A percentile compares a stretch with the other conserved stretches of the same genome.
These are phyloP conservation scores for Monilinia aucupariae DNA, from an alignment of 2,329 filamentous ascomycete species.

Conservation along the genomic window DNA sequence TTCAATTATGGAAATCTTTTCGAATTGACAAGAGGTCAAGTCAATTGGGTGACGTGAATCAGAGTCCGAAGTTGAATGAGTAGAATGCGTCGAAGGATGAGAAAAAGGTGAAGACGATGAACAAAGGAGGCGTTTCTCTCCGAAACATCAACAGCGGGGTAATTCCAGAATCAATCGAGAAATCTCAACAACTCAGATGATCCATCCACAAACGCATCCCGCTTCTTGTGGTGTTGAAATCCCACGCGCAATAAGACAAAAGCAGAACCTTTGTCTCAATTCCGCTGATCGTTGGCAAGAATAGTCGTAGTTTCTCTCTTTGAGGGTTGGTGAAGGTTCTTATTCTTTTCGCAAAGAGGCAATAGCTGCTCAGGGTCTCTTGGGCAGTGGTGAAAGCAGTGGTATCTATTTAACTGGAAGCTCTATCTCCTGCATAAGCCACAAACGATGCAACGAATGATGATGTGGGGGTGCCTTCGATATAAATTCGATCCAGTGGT, in stretches of 20 bases:
- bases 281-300: slow-evolving; percentile 20
- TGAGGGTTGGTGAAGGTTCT: slow-evolving; percentile 7
- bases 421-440: slow-evolving; percentile 17
- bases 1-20: background rate
- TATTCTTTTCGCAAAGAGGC: slow-evolving; percentile 10
- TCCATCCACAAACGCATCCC: slow-evolving; percentile 11
- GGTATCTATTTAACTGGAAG: slow-evolving; percentile 11
- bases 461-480: slow-evolving; percentile 8
- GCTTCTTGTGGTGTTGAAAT: background rate
- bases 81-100: background rate
- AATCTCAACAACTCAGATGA: slow-evolving; percentile 4
- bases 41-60: background rate
- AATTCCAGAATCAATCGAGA: slow-evolving; percentile 4
- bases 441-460: slow-evolving; percentile 3
- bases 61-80: background rate
- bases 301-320: background rate
- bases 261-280: slow-evolving; percentile 25
- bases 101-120: background rate
- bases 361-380: background rate
- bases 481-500: slow-evolving; percentile 1
- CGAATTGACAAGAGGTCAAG: background rate
- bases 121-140: slow-evolving; percentile 1
- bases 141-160: slow-evolving; percentile 13
- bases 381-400: background rate
- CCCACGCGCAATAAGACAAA: slow-evolving; percentile 16